phyloP scores from a whole-genome alignment of 108 stramenopile genomes.

The Aurantiochytrium sp. region DNA sequence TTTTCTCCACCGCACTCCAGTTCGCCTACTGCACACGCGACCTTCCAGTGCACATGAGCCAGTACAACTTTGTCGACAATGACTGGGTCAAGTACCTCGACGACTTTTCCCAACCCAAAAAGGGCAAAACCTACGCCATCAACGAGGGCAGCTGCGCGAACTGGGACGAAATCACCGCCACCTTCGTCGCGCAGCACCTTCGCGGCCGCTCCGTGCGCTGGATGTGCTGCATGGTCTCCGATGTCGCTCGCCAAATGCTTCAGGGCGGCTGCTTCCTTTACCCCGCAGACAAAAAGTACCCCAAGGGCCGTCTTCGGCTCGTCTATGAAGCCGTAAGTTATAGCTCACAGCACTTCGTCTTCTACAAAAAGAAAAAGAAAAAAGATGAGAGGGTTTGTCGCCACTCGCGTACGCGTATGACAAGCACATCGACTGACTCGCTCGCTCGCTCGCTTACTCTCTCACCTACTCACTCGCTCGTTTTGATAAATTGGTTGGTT shows the following conservation, averaged over 20 bases:
- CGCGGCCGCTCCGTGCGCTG: constrained; percentile 72
- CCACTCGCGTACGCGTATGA: too few species aligned
- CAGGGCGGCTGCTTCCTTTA: constrained; percentile 97
- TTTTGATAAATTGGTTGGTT: too few species aligned
- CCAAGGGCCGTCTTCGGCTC: constrained; percentile 86
- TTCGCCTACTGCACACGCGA: constrained; percentile 78
- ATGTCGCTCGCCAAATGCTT: constrained; percentile 92
- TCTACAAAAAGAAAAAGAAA: too few species aligned
- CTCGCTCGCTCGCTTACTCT: too few species aligned
- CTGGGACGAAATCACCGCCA: constrained; percentile 89
- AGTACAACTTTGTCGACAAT: constrained; percentile 88
- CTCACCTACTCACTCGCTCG: too few species aligned
- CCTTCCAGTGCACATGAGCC: constrained; percentile 80
- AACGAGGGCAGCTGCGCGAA: constrained; percentile 89
- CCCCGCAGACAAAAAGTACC: constrained; percentile 89
- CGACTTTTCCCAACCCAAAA: constrained; percentile 46
- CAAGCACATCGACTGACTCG: too few species aligned
- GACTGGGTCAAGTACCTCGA: constrained; percentile 88
- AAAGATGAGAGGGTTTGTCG: too few species aligned
- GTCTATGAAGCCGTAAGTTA: constrained; percentile 85
- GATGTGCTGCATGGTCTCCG: constrained; percentile 95
- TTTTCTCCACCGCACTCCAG: constrained; percentile 75
- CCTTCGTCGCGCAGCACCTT: constrained; percentile 68
- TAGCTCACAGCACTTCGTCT: neutral
- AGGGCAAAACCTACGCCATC: constrained; percentile 76